These are phyloP conservation scores for Fusarium sp. DNA, from an alignment of 2,329 filamentous ascomycete species.

Conservation along the genomic window DNA sequence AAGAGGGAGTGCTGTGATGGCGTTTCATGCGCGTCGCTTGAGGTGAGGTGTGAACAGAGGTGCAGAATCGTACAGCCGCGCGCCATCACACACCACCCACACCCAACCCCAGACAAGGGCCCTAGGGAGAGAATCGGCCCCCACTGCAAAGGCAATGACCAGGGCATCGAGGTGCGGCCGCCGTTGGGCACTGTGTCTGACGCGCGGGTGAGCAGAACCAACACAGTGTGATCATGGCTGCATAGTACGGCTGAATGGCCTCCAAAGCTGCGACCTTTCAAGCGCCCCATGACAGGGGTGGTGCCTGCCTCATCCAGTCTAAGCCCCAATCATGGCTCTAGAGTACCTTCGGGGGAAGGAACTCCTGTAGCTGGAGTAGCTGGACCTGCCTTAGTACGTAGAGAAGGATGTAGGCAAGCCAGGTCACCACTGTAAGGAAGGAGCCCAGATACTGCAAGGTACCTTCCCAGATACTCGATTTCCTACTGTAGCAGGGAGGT, in stretches of 20 bases:
- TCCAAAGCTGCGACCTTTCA: conserved; percentile 26
- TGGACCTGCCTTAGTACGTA: conserved; percentile 36
- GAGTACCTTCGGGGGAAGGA: conserved; percentile 33
- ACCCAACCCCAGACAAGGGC: conserved; percentile 10
- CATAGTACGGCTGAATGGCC: not conserved
- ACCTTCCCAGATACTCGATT: conserved; percentile 13
- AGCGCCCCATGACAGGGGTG: conserved; percentile 34
- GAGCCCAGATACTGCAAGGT: conserved; percentile 30
- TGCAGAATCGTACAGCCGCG: conserved; percentile 40
- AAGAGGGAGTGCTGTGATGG: conserved; percentile 24
- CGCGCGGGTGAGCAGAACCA: not conserved
- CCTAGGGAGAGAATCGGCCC: conserved; percentile 2
- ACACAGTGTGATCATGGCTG: conserved; percentile 25
- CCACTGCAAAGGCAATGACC: conserved; percentile 15
- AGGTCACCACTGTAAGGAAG: conserved; percentile 28
- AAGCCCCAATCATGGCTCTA: conserved; percentile 23
- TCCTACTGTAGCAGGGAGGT: not conserved
- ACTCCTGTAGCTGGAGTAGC: conserved; percentile 24
- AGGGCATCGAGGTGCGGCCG: conserved; percentile 10
- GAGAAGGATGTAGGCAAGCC: conserved; percentile 24
- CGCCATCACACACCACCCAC: conserved; percentile 26
- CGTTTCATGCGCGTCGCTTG: conserved; percentile 31
- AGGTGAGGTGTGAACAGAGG: conserved; percentile 28
- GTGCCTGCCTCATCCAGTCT: conserved; percentile 12
- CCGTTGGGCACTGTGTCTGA: conserved; percentile 31